phyloP scores from a whole-genome alignment of 306 rosid species.

The Cucurbita pepo region DNA sequence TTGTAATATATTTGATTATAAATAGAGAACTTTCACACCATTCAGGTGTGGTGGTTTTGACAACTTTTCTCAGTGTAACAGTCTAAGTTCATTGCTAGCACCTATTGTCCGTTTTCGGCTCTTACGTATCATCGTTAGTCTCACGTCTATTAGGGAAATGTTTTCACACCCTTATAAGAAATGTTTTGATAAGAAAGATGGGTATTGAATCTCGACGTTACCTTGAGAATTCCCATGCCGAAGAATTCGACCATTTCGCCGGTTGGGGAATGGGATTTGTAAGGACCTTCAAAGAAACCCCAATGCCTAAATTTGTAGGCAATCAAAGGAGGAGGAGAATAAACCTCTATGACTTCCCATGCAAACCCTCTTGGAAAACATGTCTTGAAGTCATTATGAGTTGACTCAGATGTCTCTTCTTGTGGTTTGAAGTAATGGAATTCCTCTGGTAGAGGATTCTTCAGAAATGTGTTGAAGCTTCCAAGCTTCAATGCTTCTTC shows the following conservation, averaged over 20 bases:
- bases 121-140: too few species aligned
- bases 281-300: slow-evolving; percentile 82
- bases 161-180: too few species aligned
- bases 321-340: slow-evolving; percentile 51
- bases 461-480: slow-evolving; percentile 51
- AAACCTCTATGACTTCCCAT: slow-evolving; percentile 66
- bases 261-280: slow-evolving; percentile 42
- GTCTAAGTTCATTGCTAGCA: too few species aligned
- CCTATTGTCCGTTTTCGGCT: too few species aligned
- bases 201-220: background rate
- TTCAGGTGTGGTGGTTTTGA: too few species aligned
- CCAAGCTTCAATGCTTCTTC: slow-evolving; percentile 58
- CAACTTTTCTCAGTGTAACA: too few species aligned
- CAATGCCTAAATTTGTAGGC: slow-evolving; percentile 69
- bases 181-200: too few species aligned
- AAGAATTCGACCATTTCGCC: slow-evolving; percentile 41
- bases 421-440: slow-evolving; percentile 44
- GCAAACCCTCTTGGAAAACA: slow-evolving; percentile 79
- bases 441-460: slow-evolving; percentile 40
- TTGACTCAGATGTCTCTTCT: slow-evolving; percentile 59
- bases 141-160: too few species aligned
- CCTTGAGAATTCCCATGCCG: slow-evolving; percentile 62
- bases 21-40: too few species aligned
- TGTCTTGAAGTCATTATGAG: slow-evolving; percentile 41
- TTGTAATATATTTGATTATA: too few species aligned